Conservation (phyloP, 1,139 yeast species). For the Diutina scorzettiae region DNA sequence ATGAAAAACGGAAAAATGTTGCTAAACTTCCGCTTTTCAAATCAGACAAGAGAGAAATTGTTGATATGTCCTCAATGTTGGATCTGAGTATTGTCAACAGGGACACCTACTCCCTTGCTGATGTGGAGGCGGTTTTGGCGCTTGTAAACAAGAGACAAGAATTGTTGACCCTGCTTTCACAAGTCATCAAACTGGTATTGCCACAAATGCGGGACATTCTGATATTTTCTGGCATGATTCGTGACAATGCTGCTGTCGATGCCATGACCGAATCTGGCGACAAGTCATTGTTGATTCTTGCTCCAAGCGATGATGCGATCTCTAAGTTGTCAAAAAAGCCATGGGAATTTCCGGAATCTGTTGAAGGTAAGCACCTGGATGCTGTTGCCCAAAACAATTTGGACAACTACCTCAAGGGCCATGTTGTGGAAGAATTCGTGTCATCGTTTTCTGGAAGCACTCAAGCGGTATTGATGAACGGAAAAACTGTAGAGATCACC, state of each 20-base stretch:
- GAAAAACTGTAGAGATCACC: background rate
- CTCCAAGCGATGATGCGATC: conserved; percentile 51
- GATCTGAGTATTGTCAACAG: too few relatives aligned
- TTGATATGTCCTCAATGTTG: too few relatives aligned
- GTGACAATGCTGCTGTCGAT: conserved; percentile 37
- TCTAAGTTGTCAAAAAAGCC: conserved; percentile 36
- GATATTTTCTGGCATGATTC: conserved; percentile 42
- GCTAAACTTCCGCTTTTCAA: too few relatives aligned
- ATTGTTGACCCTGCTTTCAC: background rate
- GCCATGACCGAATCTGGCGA: conserved; percentile 25
- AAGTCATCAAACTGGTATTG: conserved; percentile 12
- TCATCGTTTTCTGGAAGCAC: background rate
- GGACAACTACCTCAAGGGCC: conserved; percentile 40
- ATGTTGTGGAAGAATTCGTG: conserved; percentile 17
- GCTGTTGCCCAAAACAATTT: conserved; percentile 38
- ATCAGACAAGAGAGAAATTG: too few relatives aligned
- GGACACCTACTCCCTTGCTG: background rate
- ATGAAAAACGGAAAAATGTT: background rate
- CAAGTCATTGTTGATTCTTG: conserved; percentile 35
- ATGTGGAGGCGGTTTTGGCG: background rate
- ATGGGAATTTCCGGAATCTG: conserved; percentile 52
- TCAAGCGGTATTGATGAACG: background rate
- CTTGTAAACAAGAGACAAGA: background rate
- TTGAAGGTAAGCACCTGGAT: conserved; percentile 28
- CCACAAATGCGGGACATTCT: conserved; percentile 35